Evolutionary conservation across 2,329 filamentous ascomycete genomes (phyloP), one percentile per base, ranked within the genome.

Genomic region (Didymella exigua): DNA sequence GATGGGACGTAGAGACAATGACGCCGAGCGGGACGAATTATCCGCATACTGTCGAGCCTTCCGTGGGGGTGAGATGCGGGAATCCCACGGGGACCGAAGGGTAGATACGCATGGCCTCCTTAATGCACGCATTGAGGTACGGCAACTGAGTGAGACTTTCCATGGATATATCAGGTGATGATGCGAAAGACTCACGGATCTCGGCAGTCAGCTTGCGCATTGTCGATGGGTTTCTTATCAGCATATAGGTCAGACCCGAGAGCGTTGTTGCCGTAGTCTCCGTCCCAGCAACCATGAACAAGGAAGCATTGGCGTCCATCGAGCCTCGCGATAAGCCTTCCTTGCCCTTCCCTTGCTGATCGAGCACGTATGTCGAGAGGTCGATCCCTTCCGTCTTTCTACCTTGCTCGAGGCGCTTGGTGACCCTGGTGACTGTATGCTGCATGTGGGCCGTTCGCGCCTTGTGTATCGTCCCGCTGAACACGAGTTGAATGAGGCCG

Each of bases 221-320:
- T 5, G 52, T 58, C 2, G 51, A 53, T 0, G 68, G 59, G 18
- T 75, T 67, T n/a, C 54, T 64, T 9, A 76, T 56, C 0, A 78
- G 64, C 14, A 70, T 52, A 48, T 65, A 79, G 0, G 71, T 75
- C 11, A 74, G 44, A 4, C 76, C 78, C 6, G 70, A 71, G 1
- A 80, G 61, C 8, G 75, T 50, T 0, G 74, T 78, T 0, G 78
- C 78, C 0, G 77, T 77, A 0, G 79, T 80, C 47, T 81, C 78
- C 23, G 74, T 76, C 1, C 78, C 79, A 1, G 78, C 79, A 9
- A 77, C 49, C 60, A 79, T 78, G 27, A 79, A 68, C 0, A 76
- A 26, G 2, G 61, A 58, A 0, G 71, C 63, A 46, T 77, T 78
- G 0, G 70, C 54, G 18, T 78, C 68, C 65, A 81, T 76, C 36